These are phyloP conservation scores for Lentinula lateritia DNA, from an alignment of 768 basidiomycete species.

Conservation along the genomic window DNA sequence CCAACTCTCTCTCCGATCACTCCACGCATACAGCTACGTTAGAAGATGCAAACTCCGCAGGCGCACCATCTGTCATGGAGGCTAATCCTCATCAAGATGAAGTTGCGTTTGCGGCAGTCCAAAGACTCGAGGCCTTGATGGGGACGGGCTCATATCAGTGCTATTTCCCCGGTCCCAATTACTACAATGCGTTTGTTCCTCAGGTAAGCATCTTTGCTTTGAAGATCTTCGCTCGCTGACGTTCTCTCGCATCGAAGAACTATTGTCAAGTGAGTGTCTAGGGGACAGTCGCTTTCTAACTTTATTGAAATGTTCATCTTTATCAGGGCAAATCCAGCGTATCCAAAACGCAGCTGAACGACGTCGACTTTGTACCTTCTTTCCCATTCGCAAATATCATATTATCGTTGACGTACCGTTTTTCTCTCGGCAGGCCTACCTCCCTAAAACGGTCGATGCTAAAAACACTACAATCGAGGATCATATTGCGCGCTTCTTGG, in stretches of 20 bases:
- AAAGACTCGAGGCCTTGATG: neutral
- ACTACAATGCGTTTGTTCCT: neutral
- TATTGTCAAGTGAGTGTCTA: neutral
- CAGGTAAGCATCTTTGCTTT: neutral
- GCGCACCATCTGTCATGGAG: neutral
- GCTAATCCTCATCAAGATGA: neutral
- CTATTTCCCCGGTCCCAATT: neutral
- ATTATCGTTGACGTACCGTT: neutral
- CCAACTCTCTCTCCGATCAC: neutral
- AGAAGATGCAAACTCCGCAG: no score
- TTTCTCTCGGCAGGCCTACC: neutral
- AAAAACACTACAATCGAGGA: neutral
- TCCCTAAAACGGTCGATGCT: neutral
- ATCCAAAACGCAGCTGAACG: neutral
- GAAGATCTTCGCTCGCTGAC: neutral
- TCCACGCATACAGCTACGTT: no score
- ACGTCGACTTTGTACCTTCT: neutral
- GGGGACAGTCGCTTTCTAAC: neutral
- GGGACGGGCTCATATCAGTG: neutral
- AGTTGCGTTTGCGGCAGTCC: neutral
- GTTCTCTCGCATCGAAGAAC: neutral
- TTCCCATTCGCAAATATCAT: neutral
- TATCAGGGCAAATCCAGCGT: neutral
- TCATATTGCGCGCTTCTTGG: neutral
- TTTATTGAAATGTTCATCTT: neutral